Evolutionary conservation across 345 rosid species (phyloP).

Genomic region (Turnera subulata): DNA sequence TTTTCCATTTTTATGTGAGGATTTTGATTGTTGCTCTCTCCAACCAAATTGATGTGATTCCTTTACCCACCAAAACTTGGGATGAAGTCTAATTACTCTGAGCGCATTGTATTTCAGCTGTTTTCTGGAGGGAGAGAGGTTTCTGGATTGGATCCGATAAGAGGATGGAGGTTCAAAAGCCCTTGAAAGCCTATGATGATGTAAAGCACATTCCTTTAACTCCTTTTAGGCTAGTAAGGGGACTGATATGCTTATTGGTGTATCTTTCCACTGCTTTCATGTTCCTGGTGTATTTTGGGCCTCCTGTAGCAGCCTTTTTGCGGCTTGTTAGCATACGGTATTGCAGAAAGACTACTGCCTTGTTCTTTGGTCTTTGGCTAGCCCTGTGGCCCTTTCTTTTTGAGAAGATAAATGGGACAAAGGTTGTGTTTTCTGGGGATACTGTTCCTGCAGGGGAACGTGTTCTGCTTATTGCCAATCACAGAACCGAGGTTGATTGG

Average conservation of each 20-base stretch:
- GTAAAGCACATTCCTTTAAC: slow-evolving; percentile 57
- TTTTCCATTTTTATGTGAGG: not conserved
- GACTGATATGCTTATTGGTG: slow-evolving; percentile 55
- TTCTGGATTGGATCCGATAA: slow-evolving; percentile 16
- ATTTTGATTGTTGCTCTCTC: not conserved
- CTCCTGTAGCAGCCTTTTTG: slow-evolving; percentile 35
- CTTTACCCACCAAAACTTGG: not conserved
- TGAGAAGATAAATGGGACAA: slow-evolving; percentile 68
- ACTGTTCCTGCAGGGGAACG: slow-evolving; percentile 47
- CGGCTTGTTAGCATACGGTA: slow-evolving; percentile 46
- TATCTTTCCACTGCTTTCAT: slow-evolving; percentile 63
- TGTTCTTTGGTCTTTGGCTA: slow-evolving; percentile 65
- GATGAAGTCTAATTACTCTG: slow-evolving; percentile 17
- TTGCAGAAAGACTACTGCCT: slow-evolving; percentile 50
- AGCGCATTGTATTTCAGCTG: slow-evolving; percentile 37
- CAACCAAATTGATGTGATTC: not conserved
- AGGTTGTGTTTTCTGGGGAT: slow-evolving; percentile 67
- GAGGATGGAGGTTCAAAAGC: slow-evolving; percentile 44
- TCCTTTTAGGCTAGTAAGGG: slow-evolving; percentile 56
- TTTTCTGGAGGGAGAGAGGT: slow-evolving; percentile 12
- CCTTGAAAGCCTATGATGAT: slow-evolving; percentile 34
- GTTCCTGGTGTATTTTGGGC: slow-evolving; percentile 60
- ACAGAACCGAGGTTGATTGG: slow-evolving; percentile 95
- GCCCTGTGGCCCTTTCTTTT: slow-evolving; percentile 83
- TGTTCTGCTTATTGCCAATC: slow-evolving; percentile 63